Evolutionary conservation across 768 basidiomycete species (phyloP).

Genomic region (Suillus americanus): DNA sequence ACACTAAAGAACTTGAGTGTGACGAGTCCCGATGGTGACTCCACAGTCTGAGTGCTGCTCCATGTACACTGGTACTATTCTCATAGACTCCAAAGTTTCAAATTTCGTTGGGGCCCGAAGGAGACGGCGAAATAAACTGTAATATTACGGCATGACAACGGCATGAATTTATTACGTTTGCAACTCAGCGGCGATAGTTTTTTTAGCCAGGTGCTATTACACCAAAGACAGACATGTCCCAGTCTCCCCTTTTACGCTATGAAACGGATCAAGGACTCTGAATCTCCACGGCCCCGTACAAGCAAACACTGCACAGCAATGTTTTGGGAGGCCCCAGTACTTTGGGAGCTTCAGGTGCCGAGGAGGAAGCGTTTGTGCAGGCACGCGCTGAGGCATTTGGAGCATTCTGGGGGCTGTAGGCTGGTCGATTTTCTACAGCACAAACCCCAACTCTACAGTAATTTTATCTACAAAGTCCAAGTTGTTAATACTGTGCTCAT

Average conservation of each 20-base stretch:
- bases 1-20: neutral
- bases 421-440: neutral
- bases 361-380: neutral
- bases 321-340: neutral
- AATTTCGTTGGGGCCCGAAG: neutral
- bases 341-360: neutral
- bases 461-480: too few relatives aligned
- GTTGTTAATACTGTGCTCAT: neutral
- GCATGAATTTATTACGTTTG: neutral
- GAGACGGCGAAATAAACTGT: neutral
- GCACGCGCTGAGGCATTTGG: neutral
- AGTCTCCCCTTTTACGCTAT: neutral
- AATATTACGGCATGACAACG: too few relatives aligned
- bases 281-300: neutral
- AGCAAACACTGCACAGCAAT: neutral
- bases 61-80: neutral
- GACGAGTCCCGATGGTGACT: neutral
- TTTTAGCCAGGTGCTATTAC: neutral
- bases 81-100: neutral
- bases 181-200: neutral
- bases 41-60: neutral
- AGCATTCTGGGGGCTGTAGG: neutral
- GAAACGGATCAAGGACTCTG: too few relatives aligned
- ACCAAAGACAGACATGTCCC: neutral
- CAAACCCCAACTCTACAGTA: neutral